Base-by-base conservation (phyloP, 805 yeast genomes). In the Candida loeiensis region DNA sequence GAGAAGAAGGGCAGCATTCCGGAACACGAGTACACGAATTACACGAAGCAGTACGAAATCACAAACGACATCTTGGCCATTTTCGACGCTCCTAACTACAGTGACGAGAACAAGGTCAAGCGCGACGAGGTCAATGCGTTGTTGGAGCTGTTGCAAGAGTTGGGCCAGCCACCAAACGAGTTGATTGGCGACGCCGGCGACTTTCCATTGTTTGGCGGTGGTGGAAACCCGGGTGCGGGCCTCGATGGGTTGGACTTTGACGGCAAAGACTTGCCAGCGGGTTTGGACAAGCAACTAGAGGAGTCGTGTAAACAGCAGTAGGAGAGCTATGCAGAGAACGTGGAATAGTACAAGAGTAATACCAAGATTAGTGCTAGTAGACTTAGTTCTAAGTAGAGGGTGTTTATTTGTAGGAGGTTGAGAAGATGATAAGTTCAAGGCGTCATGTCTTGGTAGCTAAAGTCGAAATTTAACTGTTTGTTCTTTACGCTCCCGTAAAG, bases 111-210 rank as follows among this genome's bases (percentile, higher is more conserved):
- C 48, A 55, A 57, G 35, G 56, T 51, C 12, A 61, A 57, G 21
- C 70, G 80, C 44, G 77, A 74, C 37, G 72, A 64, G 43, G 76
- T 87, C 35, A 73, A 79, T 39, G 50, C 58, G 6, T 73, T 77
- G 45, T 70, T 87, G 65, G 90, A 83, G 51, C 70, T 73, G n/a
- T 67, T 80, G 57, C 85, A 87, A 58, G 82, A 76, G 35, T 63
- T 84, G 21, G 95, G 95, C 0, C 80, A 85, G 54, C 95, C 95
- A 2, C 95, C 95, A 4, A 57, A 73, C 11, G 95, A 85, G 37
- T 66, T 87, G 26, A 77, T 82, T 45, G 85, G 84, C 19, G 82
- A 75, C 46, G 66, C 69, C 34, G 66, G 63, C 41, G 74, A 64
- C 42, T 64, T 71, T 58, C 73, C 74, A 12, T 72, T 69, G 2